A percentile compares a stretch with the other conserved stretches of the same genome.
These are phyloP conservation scores for Sambucus nigra DNA, from an alignment of 129 eudicot genomes.

Conservation along the genomic window DNA sequence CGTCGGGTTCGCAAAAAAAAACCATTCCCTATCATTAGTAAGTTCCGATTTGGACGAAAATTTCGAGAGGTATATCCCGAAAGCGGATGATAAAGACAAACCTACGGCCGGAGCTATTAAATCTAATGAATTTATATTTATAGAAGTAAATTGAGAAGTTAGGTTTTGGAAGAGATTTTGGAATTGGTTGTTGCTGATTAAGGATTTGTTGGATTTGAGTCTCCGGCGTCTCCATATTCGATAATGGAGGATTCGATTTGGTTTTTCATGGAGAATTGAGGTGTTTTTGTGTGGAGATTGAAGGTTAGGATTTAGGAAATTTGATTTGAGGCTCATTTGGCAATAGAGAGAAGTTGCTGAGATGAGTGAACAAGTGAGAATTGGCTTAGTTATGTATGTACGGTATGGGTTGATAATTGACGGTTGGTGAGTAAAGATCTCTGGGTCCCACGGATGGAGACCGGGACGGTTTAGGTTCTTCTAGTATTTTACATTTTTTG, in stretches of 20 bases:
- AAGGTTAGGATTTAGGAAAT: constrained; percentile 6
- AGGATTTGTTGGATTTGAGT: constrained; percentile 10
- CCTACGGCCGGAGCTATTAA: constrained; percentile 48
- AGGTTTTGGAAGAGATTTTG: constrained; percentile 21
- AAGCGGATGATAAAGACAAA: constrained; percentile 47
- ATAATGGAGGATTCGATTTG: constrained; percentile 11
- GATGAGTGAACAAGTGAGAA: too few relatives aligned
- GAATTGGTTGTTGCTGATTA: background rate
- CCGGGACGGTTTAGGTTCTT: background rate
- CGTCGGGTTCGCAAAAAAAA: constrained; percentile 57
- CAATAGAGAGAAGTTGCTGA: too few relatives aligned
- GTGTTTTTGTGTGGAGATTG: constrained; percentile 8
- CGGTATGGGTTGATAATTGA: too few relatives aligned
- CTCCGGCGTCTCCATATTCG: constrained; percentile 43
- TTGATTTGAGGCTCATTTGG: constrained; percentile 28
- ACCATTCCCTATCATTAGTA: constrained; percentile 50
- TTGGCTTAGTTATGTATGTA: too few relatives aligned
- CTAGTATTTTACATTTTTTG: too few relatives aligned
- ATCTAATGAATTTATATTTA: constrained; percentile 22
- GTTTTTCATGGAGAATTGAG: background rate
- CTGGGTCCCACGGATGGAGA: background rate
- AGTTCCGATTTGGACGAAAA: background rate
- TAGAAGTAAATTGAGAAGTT: constrained; percentile 31
- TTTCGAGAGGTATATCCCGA: constrained; percentile 33
- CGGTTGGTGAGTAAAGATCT: background rate